Percentiles rank a stretch among this genome's conserved stretches.
Conservation (phyloP, 805 yeast genomes). For the Wickerhamomyces subpelliculosus region DNA sequence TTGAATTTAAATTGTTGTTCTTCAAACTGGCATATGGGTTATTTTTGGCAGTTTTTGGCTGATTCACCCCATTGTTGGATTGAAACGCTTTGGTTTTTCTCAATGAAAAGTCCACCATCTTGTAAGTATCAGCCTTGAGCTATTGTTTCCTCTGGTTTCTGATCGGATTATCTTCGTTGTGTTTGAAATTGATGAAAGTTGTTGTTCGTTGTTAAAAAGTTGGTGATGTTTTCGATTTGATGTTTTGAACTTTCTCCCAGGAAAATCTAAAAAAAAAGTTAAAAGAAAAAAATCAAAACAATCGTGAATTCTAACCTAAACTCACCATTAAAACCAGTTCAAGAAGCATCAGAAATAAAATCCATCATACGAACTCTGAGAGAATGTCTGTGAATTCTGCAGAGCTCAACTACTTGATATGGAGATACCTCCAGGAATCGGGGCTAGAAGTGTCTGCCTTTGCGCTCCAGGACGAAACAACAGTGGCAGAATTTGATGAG, state of each 20-base stretch:
- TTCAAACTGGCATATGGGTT: constrained; percentile 19
- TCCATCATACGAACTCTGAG: not conserved
- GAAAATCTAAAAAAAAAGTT: no score
- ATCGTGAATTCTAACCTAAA: no score
- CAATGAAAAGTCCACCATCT: constrained; percentile 28
- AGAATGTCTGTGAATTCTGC: constrained; percentile 73
- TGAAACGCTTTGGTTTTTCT: constrained; percentile 23
- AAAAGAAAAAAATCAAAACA: no score
- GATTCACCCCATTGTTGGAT: constrained; percentile 11
- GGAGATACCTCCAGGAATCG: constrained; percentile 88
- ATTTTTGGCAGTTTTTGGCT: constrained; percentile 8
- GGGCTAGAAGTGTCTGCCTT: constrained; percentile 71
- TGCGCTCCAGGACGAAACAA: constrained; percentile 72
- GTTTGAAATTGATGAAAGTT: no score
- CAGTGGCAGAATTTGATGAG: constrained; percentile 50
- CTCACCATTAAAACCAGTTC: no score
- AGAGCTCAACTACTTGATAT: constrained; percentile 83
- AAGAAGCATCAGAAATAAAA: no score
- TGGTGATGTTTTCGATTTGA: no score
- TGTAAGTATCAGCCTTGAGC: not conserved
- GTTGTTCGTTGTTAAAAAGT: no score
- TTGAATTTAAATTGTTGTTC: constrained; percentile 6
- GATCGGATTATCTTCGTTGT: not conserved
- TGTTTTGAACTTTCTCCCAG: no score
- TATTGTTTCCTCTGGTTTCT: no score